These are phyloP conservation scores for Botrytis medusae DNA, from an alignment of 2,329 filamentous ascomycete genomes.

Conservation along the genomic window DNA sequence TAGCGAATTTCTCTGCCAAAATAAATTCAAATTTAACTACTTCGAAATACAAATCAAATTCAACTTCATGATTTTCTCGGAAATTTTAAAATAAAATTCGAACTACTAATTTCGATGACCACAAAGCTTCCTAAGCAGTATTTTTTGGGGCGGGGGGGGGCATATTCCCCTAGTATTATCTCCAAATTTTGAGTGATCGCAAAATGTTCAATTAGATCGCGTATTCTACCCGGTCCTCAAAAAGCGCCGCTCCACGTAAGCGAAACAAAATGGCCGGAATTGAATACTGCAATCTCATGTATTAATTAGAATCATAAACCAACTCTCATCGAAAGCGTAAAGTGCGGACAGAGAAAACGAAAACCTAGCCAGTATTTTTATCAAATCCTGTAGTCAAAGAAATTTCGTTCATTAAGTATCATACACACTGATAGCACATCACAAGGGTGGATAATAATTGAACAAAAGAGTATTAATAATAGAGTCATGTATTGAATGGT, in stretches of 20 bases:
- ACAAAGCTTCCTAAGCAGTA: no score
- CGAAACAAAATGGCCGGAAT: background rate
- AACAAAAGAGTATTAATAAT: no score
- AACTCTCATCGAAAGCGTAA: rapidly evolving
- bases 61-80: background rate
- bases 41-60: background rate
- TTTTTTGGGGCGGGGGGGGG: no score
- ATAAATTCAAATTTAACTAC: background rate
- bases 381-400: background rate
- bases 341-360: background rate
- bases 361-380: background rate
- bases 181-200: background rate
- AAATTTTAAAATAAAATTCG: rapidly evolving
- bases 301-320: background rate
- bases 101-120: background rate
- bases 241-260: background rate
- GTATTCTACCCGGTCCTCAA: background rate
- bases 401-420: background rate
- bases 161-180: background rate
- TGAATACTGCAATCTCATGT: background rate
- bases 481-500: no score
- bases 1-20: background rate
- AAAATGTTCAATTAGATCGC: background rate
- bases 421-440: no score
- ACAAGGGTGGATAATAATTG: no score